Percentiles rank a stretch among this genome's conserved stretches.
These are phyloP conservation scores for Marasmius oreades DNA, from an alignment of 1,284 basidiomycete species.

Conservation along the genomic window DNA sequence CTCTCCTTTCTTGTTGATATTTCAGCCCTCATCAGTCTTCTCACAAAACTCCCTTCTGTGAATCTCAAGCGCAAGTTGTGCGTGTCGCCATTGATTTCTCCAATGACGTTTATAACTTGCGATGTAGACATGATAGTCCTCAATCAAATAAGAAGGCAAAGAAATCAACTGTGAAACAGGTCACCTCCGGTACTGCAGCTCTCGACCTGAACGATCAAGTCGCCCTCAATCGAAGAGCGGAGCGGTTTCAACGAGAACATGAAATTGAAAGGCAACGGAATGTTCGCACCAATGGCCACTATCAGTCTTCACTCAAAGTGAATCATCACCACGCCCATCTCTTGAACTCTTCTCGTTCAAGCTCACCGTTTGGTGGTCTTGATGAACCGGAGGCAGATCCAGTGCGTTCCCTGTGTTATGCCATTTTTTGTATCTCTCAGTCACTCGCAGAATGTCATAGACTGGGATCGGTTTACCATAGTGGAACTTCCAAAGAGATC, in stretches of 20 bases:
- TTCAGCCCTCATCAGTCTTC: conserved; percentile 42
- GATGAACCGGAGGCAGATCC: conserved; percentile 72
- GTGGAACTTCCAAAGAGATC: conserved; percentile 82
- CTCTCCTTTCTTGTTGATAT: conserved; percentile 20
- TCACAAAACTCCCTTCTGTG: conserved; percentile 58
- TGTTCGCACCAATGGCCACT: conserved; percentile 25
- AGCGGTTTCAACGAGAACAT: conserved; percentile 79
- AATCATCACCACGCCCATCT: conserved; percentile 51
- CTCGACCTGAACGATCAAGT: conserved; percentile 62
- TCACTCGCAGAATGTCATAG: conserved; percentile 80
- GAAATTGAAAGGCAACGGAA: conserved; percentile 73
- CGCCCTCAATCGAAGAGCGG: conserved; percentile 65
- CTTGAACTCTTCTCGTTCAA: conserved; percentile 46
- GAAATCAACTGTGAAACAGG: conserved; percentile 51
- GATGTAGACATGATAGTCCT: conserved; percentile 36
- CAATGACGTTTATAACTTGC: conserved; percentile 1
- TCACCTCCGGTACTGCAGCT: conserved; percentile 27
- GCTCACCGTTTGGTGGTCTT: conserved; percentile 37
- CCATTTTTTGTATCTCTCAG: conserved; percentile 5
- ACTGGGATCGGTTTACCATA: conserved; percentile 96
- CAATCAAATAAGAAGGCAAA: conserved; percentile 63
- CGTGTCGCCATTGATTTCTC: conserved; percentile 11
- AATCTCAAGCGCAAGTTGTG: conserved; percentile 66
- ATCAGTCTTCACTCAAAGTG: conserved; percentile 39
- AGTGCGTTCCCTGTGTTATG: conserved; percentile 41